Conservation (phyloP, 768 basidiomycete species). For the Tricholoma sp. region DNA sequence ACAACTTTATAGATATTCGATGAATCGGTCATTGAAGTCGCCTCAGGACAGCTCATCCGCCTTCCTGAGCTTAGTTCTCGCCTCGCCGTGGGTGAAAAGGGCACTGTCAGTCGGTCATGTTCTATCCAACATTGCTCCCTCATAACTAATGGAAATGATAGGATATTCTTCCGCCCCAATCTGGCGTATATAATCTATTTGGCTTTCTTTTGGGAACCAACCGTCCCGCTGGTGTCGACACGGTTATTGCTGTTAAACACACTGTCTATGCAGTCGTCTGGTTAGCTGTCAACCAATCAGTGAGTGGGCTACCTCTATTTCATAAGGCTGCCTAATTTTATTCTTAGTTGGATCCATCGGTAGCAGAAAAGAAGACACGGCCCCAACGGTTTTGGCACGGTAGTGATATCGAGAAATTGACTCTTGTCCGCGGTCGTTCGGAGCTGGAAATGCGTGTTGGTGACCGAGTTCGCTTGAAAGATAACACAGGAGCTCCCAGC, state of each 20-base stretch:
- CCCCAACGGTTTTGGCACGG: slow-evolving; percentile 77
- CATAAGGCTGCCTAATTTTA: neutral
- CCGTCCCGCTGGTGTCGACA: slow-evolving; percentile 44
- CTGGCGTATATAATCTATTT: slow-evolving; percentile 41
- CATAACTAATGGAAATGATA: slow-evolving; percentile 20
- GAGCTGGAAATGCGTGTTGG: slow-evolving; percentile 68
- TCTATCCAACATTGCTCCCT: neutral
- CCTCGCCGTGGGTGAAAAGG: slow-evolving; percentile 70
- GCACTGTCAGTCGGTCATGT: slow-evolving; percentile 43
- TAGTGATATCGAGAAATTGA: slow-evolving; percentile 56
- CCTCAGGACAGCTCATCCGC: slow-evolving; percentile 58
- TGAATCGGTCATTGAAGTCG: slow-evolving; percentile 69
- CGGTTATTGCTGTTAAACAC: slow-evolving; percentile 68
- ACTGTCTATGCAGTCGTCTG: slow-evolving; percentile 79
- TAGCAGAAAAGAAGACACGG: slow-evolving; percentile 53
- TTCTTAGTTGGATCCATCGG: slow-evolving; percentile 52
- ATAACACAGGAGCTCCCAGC: slow-evolving; percentile 39
- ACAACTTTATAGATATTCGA: slow-evolving; percentile 62
- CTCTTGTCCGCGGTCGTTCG: slow-evolving; percentile 53
- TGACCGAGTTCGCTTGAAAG: slow-evolving; percentile 62
- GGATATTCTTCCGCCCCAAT: slow-evolving; percentile 63
- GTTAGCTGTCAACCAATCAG: slow-evolving; percentile 85
- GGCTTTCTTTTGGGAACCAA: slow-evolving; percentile 40
- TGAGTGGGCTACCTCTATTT: slow-evolving; percentile 28
- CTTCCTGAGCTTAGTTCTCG: slow-evolving; percentile 77